These are phyloP conservation scores for Santalum album DNA, from an alignment of 164 flowering plant species.

Conservation along the genomic window DNA sequence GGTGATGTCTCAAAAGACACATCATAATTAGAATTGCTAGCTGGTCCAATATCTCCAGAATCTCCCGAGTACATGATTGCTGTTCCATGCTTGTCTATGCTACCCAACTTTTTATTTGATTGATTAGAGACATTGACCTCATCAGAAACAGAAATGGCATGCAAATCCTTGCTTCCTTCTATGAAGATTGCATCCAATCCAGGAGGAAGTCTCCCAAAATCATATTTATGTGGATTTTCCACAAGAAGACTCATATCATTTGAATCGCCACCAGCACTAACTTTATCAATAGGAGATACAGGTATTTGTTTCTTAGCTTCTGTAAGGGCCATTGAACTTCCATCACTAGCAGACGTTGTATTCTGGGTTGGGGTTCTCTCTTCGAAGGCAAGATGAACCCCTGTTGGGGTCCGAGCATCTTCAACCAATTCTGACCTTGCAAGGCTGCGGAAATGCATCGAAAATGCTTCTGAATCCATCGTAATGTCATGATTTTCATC, in stretches of 20 bases:
- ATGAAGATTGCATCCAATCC: constrained; percentile 46
- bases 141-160: constrained; percentile 13
- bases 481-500: constrained; percentile 70
- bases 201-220: constrained; percentile 68
- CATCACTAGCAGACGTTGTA: constrained; percentile 18
- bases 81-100: not conserved
- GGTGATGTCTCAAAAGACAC: constrained; percentile 12
- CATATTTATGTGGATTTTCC: constrained; percentile 43
- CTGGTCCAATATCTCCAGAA: constrained; percentile 6
- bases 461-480: constrained; percentile 87
- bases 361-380: constrained; percentile 45
- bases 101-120: constrained; percentile 5
- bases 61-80: constrained; percentile 1
- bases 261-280: constrained; percentile 32
- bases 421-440: constrained; percentile 47
- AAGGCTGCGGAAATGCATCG: constrained; percentile 80
- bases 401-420: constrained; percentile 50
- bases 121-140: constrained; percentile 10
- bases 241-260: constrained; percentile 78
- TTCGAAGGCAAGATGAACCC: constrained; percentile 24
- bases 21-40: constrained; percentile 5
- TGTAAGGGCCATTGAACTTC: constrained; percentile 59
- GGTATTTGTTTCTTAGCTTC: constrained; percentile 26
- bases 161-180: constrained; percentile 28
- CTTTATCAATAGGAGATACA: constrained; percentile 14